Conservation (phyloP, 2,329 filamentous ascomycete genomes). For the Penicillium vulpinum region DNA sequence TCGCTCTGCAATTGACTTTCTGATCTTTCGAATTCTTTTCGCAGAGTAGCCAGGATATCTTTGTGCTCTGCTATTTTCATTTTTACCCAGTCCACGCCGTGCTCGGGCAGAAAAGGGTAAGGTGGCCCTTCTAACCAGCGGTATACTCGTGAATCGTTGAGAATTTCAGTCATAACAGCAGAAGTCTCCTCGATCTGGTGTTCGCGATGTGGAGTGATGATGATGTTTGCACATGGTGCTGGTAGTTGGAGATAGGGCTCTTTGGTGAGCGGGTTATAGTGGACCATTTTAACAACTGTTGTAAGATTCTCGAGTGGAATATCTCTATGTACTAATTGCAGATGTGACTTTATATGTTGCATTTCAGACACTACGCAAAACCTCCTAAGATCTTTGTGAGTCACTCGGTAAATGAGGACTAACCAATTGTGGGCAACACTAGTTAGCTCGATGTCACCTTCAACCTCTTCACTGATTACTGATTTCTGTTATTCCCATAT, state of each 20-base stretch:
- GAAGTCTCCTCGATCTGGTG: slow-evolving; percentile 13
- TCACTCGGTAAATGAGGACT: not conserved
- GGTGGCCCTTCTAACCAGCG: slow-evolving; percentile 26
- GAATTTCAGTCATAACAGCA: slow-evolving; percentile 5
- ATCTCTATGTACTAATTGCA: not conserved
- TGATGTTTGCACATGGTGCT: slow-evolving; percentile 25
- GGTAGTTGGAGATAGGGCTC: slow-evolving; percentile 31
- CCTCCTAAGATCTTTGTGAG: not conserved
- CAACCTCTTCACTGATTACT: not conserved
- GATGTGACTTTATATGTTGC: not conserved
- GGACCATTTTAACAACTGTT: slow-evolving; percentile 17
- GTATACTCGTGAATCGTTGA: slow-evolving; percentile 30
- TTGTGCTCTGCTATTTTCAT: slow-evolving; percentile 4
- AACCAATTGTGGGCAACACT: not conserved
- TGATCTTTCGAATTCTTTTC: slow-evolving; percentile 4
- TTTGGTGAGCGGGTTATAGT: slow-evolving; percentile 14
- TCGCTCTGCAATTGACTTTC: not conserved
- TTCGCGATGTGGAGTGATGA: slow-evolving; percentile 28
- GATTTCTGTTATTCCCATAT: not conserved
- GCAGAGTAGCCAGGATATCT: not conserved
- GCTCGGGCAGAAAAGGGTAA: slow-evolving; percentile 24
- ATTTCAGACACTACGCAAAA: not conserved
- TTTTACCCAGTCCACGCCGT: slow-evolving; percentile 20
- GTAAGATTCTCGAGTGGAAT: not conserved
- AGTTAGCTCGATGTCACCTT: not conserved